Percentiles rank a stretch among this genome's conserved stretches.
Evolutionary conservation across 108 stramenopile genomes (phyloP).

Genomic region (Nitzschia putrida): DNA sequence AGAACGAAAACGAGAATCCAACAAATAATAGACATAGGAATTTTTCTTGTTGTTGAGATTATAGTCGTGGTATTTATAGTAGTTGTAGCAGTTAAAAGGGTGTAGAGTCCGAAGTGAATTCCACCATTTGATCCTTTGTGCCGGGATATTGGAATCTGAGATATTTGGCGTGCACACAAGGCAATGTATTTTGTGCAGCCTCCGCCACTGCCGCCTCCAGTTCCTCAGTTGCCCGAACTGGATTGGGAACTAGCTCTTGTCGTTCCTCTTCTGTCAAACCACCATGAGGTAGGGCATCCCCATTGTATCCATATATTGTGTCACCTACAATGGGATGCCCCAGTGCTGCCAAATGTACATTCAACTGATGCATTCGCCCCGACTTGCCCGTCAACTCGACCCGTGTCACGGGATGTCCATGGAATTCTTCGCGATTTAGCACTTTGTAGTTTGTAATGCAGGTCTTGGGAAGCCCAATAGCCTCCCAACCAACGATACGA

Average conservation of each 20-base stretch:
- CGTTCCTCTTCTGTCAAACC: conserved; percentile 63
- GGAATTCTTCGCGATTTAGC: conserved; percentile 57
- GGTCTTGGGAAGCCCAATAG: conserved; percentile 72
- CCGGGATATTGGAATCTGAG: conserved; percentile 79
- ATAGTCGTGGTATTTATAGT: too few species aligned
- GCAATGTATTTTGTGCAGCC: conserved; percentile 43
- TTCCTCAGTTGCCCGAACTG: conserved; percentile 56
- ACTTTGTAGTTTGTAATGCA: conserved; percentile 78
- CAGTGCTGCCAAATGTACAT: conserved; percentile 84
- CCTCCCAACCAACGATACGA: conserved; percentile 64
- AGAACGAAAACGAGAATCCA: too few species aligned
- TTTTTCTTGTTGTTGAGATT: too few species aligned
- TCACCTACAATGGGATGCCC: conserved; percentile 91
- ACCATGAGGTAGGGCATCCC: conserved; percentile 73
- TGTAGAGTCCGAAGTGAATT: conserved; percentile 31
- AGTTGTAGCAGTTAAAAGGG: not conserved
- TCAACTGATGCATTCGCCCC: conserved; percentile 86
- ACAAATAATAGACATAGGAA: too few species aligned
- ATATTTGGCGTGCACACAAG: conserved; percentile 78
- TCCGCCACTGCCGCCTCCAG: conserved; percentile 52
- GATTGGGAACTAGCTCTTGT: conserved; percentile 46
- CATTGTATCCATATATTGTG: conserved; percentile 71
- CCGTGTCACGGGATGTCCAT: conserved; percentile 73
- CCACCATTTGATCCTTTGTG: conserved; percentile 19
- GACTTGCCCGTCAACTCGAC: conserved; percentile 75